Evolutionary conservation across 1,139 yeast genomes (phyloP).

Genomic region (Candida frijolesensis): DNA sequence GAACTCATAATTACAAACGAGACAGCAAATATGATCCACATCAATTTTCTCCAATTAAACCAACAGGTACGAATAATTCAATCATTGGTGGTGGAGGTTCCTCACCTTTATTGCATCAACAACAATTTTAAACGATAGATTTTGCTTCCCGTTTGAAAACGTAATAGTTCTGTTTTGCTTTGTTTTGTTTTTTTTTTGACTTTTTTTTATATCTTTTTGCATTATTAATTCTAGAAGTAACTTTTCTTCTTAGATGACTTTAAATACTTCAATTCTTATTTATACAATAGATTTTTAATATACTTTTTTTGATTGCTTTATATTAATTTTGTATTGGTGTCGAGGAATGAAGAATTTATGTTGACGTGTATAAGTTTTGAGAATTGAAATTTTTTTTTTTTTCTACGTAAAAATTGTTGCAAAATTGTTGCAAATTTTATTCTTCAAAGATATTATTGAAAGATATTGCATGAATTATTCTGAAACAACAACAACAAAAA

Average conservation of each 20-base stretch:
- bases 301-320: constrained; percentile 1
- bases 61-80: constrained; percentile 9
- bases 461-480: background rate
- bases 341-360: background rate
- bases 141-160: background rate
- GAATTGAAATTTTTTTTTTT: background rate
- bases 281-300: constrained; percentile 1
- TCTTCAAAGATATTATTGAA: background rate
- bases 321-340: background rate
- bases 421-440: background rate
- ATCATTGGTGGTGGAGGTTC: constrained; percentile 4
- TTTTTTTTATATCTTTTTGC: constrained; percentile 1
- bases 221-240: constrained; percentile 3
- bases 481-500: background rate
- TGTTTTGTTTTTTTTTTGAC: background rate
- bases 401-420: background rate
- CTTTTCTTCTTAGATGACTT: background rate
- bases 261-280: background rate
- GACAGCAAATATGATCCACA: constrained; percentile 6
- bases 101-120: constrained; percentile 15
- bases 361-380: background rate
- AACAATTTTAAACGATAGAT: constrained; percentile 7
- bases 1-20: constrained; percentile 2
- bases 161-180: background rate
- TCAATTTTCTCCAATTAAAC: constrained; percentile 16